Evolutionary conservation across 345 rosid species (phyloP), one percentile per base, ranked within the genome.

Genomic region (Corchorus olitorius): DNA sequence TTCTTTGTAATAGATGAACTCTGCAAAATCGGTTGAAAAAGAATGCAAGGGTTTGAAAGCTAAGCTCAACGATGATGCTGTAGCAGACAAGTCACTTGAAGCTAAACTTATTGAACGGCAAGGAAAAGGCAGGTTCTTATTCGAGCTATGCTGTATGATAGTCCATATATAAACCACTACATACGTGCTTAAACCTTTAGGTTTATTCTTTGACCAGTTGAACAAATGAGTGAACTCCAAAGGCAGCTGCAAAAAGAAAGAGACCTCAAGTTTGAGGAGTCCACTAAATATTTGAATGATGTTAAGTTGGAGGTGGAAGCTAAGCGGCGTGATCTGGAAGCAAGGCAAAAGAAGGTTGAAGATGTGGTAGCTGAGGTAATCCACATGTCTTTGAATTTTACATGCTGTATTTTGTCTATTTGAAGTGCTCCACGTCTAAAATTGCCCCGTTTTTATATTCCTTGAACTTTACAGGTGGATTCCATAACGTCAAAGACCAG

Each of bases 21-120:
- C 93, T 71, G 91, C 93, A 11, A 96, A 96, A 88, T 77, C 97
- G 45, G 86, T 87, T 56, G 99, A 93, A 83, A 91, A 88, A 75
- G 97, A 96, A 54, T 77, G 79, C 45, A 96, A 91, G 84, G 83
- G 87, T 56, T 79, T 91, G 66, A 92, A 88, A 83, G 84, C 89
- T 63, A 91, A 89, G 84, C 76, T 92, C 46, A 84, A 88, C 67
- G 91, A 92, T 58, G 98, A 93, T 81, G 89, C 58, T 37, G 77
- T 94, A 74, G 27, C 74, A 46, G 88, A 84, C 80, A 96, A 86
- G 81, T 89, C 92, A 68, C 92, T 89, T 22, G 97, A 90, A 83
- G 97, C 93, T 9, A 87, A 91, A 84, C 78, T 90, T 76, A 87
- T 81, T 67, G 97, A 96, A 80, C 76, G 84, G 58, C 87, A 92